Base-by-base conservation (phyloP, 2,329 filamentous ascomycete genomes). In the Raffaelea arxii region DNA sequence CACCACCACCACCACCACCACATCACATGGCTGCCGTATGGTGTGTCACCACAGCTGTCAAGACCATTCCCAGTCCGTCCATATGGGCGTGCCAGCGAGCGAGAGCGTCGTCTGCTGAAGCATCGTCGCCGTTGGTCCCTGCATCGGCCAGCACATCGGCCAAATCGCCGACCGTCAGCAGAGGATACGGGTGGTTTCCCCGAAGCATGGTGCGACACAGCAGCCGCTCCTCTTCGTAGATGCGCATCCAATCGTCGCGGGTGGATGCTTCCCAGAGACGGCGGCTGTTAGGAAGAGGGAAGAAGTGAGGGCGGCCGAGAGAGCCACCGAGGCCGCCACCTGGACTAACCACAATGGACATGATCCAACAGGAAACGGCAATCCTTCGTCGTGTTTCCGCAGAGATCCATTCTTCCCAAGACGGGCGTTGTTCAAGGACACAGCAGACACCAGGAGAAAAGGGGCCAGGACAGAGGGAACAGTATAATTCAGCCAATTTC, bases 331-430 rank as follows among this genome's bases (percentile, higher is more conserved):
- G 46, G 24, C 18, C 36, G 19, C 41, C 40, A 9, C 47, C 40
- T 19, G 25, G 21, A 24, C 47, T 42, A 21, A 49, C 42, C 2
- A 47, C 46, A 3, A 49, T 24, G 7, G 46, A 41, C 35, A 46
- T 43, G 21, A 53, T 44, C 40, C 43, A 53, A 39, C 51, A 51
- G 0, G 46, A 36, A 25, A 46, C 25, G 16, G 43, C 38, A 16
- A 53, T 49, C 55, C 60, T 49, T 23, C 60, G 53, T 0, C 60
- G 53, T 0, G 60, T 59, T 41, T 63, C 60, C 0, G 57, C 56
- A 23, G 60, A 57, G 5, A 63, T 54, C 59, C 59, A 63, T 7
- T 56, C 54, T 41, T 60, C 49, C 61, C 59, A 63, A 2, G 49
- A 54, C 3, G 14, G 25, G 6, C 55, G 56, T 2, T 44, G 18